phyloP scores from a whole-genome alignment of 164 flowering plant species.

The Nymphaea colorata region DNA sequence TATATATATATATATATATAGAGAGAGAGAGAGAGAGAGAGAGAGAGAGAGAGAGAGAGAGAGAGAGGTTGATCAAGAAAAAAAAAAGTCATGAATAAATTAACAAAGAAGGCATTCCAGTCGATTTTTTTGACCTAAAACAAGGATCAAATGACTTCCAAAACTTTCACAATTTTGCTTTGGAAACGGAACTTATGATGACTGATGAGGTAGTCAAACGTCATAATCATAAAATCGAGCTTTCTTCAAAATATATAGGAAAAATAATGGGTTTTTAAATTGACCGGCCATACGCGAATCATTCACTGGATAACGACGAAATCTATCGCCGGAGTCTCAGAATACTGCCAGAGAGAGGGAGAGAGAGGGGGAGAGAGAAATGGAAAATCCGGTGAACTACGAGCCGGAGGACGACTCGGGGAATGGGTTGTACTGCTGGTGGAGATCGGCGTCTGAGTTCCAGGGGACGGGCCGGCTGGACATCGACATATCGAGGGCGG shows the following conservation, averaged over 20 bases:
- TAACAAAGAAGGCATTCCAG: no score
- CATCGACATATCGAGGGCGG: not conserved
- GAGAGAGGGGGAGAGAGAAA: slow-evolving; percentile 1
- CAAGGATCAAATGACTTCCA: no score
- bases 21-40: no score
- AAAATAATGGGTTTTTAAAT: not conserved
- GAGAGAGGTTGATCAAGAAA: no score
- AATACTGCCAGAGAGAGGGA: not conserved
- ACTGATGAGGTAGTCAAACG: no score
- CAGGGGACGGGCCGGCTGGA: not conserved
- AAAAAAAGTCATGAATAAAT: no score
- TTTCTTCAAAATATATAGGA: not conserved
- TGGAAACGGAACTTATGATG: no score
- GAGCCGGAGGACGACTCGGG: slow-evolving; percentile 20
- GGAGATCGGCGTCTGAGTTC: slow-evolving; percentile 33
- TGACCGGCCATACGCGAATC: not conserved
- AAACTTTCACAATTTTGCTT: no score
- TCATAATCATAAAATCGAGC: not conserved
- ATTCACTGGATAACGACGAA: not conserved
- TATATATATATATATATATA: no score
- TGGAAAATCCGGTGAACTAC: not conserved
- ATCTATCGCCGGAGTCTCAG: not conserved
- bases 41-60: no score
- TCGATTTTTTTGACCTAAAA: no score
- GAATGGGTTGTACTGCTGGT: slow-evolving; percentile 25